Base-by-base conservation (phyloP, 2,329 filamentous ascomycete genomes). In the Cordyceps pruinosa region DNA sequence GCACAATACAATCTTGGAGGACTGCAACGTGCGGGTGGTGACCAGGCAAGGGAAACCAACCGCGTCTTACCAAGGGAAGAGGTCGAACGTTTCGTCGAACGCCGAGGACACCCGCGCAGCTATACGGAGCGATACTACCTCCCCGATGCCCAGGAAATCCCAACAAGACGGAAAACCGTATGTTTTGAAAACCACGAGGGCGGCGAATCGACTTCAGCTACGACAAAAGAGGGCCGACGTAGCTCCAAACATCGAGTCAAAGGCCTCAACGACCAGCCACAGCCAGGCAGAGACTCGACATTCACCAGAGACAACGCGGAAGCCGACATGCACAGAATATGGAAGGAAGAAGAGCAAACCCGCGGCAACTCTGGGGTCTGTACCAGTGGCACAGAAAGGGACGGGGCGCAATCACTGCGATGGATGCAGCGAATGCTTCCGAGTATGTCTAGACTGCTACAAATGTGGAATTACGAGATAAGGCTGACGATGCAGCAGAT, bases 401-500 rank as follows among this genome's bases (percentile, higher is more conserved):
- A 39, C 21, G 26, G 37, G 34, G 7, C 3, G 5, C 13, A n/a
- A 21, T 35, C 9, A 42, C 28, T 56, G 53, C 45, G 35, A 34
- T 19, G 23, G 32, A 28, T 25, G 37, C 52, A 51, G 42, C 52
- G 21, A 47, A 34, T 45, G 45, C 41, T 21, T 26, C 19, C n/a
- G 9, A 37, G 44, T 21, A 52, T 44, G 50, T 53, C 21, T 6
- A 26, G 4, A 23, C 28, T 25, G 8, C 1, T n/a, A n/a, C 28
- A 19, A 5, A 15, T 23, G n/a, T 19, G 21, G 1, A 21, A 15
- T 37, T 12, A 35, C 7, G 23, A 54, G 23, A 44, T 13, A 13
- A 3, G 8, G 13, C 35, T 56, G 28, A 56, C 28, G 8, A 13
- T 25, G 1, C 54, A 34, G 58, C 64, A 57, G 41, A 61, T 64